Base-by-base conservation (phyloP, 176 grass and related monocot species). In the Ananas comosus region DNA sequence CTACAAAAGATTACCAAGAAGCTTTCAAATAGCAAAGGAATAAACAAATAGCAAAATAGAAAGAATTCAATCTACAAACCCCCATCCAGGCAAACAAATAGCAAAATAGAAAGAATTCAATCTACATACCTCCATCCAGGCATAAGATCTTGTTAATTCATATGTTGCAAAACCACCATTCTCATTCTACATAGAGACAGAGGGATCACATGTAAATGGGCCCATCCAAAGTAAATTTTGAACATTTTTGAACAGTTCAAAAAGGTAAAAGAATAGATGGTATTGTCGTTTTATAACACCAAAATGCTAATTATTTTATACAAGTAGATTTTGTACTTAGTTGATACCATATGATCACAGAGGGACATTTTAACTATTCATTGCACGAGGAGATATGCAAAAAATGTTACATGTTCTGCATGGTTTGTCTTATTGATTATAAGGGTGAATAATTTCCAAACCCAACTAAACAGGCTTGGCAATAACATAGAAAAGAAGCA, bases 101-200 rank as follows among this genome's bases (percentile, higher is more conserved):
- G 22, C 1, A 48, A 70, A 13, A 53, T 22, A 72, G 18, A 59
- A 67, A 47, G 61, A 42, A 69, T 48, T 72, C 63, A 4, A 50
- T 66, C 4, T 65, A 72, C 80, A 67, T 49, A 96, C 92, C 92
- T 96, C 92, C 79, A 96, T 67, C 92, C 92, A 96, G 14, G 83
- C 73, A 83, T 87, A 96, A 76, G 92, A 92, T 63, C 92, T 85
- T 63, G 88, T 87, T 53, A 96, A 86, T 79, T 96, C 92, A 80
- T 89, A 96, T 69, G 92, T 81, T 18, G 88, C 92, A 65, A 91
- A 89, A 52, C 92, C 92, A 52, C 92, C 92, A 81, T 96, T 81
- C 16, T 79, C 70, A 82, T 96, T 96, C 92, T 96, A 82, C 24
- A 52, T 48, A 78, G 68, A 53, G 61, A 48, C 63, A 68, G 22